Evolutionary conservation across 129 eudicot species (phyloP), one percentile per base, ranked within the genome.

Genomic region (Flaveria ramosissima): DNA sequence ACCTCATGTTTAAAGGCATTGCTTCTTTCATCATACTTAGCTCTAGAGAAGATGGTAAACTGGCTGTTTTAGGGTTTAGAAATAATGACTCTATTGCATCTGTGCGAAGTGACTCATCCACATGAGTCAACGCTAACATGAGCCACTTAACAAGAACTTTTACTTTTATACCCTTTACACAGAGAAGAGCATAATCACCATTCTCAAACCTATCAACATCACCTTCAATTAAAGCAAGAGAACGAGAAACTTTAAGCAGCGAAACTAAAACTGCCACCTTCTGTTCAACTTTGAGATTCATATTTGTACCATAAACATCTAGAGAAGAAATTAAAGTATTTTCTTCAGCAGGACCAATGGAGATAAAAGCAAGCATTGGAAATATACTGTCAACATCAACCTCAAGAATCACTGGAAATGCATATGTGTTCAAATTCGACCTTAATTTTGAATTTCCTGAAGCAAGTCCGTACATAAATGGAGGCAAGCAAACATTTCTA

Each of bases 61-160:
- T 95, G 26, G 97, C 84, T 41, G 97, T 87, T 82, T 95, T 95
- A 8, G 99, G 99, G 82, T 95, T 95, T 62, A 95, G 68, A 86
- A 95, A 92, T 51, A 95, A 80, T n/a, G 96, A 84, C 68, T 95
- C 99, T 3, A 96, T 96, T 63, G 97, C 99, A 80, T 95, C 97
- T 70, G 91, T 86, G 42, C 99, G 97, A 55, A 95, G 97, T 14
- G 95, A 83, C 74, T 95, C 99, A 19, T 95, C 99, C 27, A 82
- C 86, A 78, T 95, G 99, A 55, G 94, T 92, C 83, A 95, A 70
- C 9, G 97, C 99, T 84, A 89, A 74, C 36, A 80, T 63, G 17
- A 95, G 87, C 96, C 97, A 95, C 16, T 81, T 82, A 42, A 84
- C 88, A 51, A 86, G 89, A 73, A 95, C 84, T 73, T 88, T 86